Evolutionary conservation across 208 protist genomes (phyloP).

Genomic region (Leishmania arabica): DNA sequence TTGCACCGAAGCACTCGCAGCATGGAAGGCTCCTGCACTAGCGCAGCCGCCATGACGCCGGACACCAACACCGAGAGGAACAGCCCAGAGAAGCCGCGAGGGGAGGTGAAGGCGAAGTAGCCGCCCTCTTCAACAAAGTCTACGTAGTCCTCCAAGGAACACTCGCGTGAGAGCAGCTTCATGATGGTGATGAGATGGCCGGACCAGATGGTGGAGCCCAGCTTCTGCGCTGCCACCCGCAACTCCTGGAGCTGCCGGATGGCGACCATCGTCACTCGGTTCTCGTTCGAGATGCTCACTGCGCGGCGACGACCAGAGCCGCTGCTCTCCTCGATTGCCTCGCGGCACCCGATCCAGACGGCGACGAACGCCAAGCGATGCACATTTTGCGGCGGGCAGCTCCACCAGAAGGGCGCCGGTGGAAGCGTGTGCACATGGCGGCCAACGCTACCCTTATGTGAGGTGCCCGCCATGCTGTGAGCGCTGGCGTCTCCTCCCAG

Average conservation of each 20-base stretch:
- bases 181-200: slow-evolving; percentile 67
- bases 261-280: slow-evolving; percentile 41
- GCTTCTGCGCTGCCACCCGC: slow-evolving; percentile 29
- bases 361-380: slow-evolving; percentile 61
- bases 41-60: slow-evolving; percentile 27
- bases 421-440: slow-evolving; percentile 15
- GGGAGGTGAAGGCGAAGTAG: slow-evolving; percentile 31
- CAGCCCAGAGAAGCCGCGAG: slow-evolving; percentile 38
- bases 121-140: slow-evolving; percentile 54
- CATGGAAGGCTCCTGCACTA: slow-evolving; percentile 26
- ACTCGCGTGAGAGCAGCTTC: slow-evolving; percentile 56
- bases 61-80: slow-evolving; percentile 42
- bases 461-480: slow-evolving; percentile 6
- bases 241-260: slow-evolving; percentile 41
- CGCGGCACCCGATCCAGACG: slow-evolving; percentile 55
- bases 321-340: slow-evolving; percentile 40
- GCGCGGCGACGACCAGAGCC: slow-evolving; percentile 52
- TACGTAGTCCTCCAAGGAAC: slow-evolving; percentile 67
- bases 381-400: slow-evolving; percentile 64
- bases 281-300: slow-evolving; percentile 49
- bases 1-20: slow-evolving; percentile 56
- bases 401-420: slow-evolving; percentile 50
- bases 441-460: slow-evolving; percentile 15
- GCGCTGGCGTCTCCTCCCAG: slow-evolving; percentile 19
- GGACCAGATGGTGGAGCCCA: slow-evolving; percentile 48